Evolutionary conservation across 192 early-diverging fungal species (phyloP), one percentile per base, ranked within the genome.

Genomic region (Coemansia sp.): DNA sequence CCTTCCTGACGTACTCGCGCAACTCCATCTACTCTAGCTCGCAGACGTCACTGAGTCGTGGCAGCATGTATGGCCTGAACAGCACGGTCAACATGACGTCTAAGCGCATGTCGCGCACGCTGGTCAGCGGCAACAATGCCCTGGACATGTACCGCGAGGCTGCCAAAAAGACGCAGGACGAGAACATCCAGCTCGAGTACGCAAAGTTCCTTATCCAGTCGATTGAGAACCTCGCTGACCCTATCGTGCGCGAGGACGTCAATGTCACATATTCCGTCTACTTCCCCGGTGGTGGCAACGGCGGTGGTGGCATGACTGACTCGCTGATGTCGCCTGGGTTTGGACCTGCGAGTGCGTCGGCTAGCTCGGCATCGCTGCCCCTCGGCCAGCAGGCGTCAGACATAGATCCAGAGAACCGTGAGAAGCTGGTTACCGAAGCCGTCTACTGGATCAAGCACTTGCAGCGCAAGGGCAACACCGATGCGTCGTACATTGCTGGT

Each of bases 171-270:
- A 92, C 92, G 39, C 89, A 90, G 69, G 90, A 94, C 76, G 78
- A 87, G 24, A 77, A 87, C 27, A 88, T 89, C 46, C 92, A 95
- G 85, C 60, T 92, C 53, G 89, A 89, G 41, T 95, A 90, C 79
- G 90, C 90, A 46, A 89, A 90, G 76, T 95, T 91, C 70, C 76
- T 95, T 47, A 66, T 95, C 33, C 84, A 92, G 79, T 88, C 91
- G 50, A 87, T 88, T 38, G 82, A 88, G 72, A 84, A 79, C 55
- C 73, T 83, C 31, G 76, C 85, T 39, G 82, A 84, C 29, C 75
- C 79, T 1, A 64, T 68, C 8, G 76, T 72, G 69, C 78, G 78
- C 70, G 82, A 80, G 46, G 78, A 84, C 68, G 69, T 80, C 65
- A 77, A 80, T 43, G 75, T 80, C 46, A 84, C 82, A 22, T 84